phyloP scores from a whole-genome alignment of 2,329 filamentous ascomycete genomes.

The Sporothrix humicola region DNA sequence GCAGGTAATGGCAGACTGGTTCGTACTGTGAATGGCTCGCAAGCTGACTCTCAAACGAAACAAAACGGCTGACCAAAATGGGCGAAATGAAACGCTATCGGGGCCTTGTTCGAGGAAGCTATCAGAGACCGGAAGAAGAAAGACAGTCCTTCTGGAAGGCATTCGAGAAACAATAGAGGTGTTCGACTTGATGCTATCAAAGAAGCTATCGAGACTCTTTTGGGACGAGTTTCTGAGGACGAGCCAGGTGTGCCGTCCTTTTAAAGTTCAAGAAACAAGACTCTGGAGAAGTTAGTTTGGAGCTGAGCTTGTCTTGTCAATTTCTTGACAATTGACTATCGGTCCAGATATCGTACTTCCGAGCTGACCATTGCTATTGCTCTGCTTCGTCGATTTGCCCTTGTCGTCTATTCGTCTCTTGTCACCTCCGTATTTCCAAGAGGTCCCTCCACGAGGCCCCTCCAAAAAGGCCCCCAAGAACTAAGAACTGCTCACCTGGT shows the following conservation, averaged over 20 bases:
- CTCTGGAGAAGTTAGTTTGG: background rate
- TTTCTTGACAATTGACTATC: background rate
- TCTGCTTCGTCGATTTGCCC: background rate
- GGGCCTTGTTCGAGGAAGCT: conserved; percentile 15
- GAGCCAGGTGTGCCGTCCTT: background rate
- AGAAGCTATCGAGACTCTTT: conserved; percentile 9
- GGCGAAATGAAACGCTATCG: conserved; percentile 12
- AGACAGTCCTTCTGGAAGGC: background rate
- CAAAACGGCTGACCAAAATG: background rate
- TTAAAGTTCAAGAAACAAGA: background rate
- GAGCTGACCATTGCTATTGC: conserved; percentile 4
- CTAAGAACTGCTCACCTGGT: background rate
- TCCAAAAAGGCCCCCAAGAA: no score
- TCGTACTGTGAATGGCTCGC: background rate
- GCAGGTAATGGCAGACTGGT: background rate
- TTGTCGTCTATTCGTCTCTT: background rate
- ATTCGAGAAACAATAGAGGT: background rate
- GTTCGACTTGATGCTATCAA: conserved; percentile 12
- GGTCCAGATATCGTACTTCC: background rate
- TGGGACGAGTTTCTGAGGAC: background rate
- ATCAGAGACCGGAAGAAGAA: conserved; percentile 4
- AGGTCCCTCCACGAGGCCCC: no score
- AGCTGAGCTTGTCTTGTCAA: background rate
- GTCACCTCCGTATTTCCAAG: background rate
- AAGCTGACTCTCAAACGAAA: background rate